Evolutionary conservation across 2,329 filamentous ascomycete species (phyloP), one percentile per base, ranked within the genome.

Genomic region (Pestalotiopsis sp.): DNA sequence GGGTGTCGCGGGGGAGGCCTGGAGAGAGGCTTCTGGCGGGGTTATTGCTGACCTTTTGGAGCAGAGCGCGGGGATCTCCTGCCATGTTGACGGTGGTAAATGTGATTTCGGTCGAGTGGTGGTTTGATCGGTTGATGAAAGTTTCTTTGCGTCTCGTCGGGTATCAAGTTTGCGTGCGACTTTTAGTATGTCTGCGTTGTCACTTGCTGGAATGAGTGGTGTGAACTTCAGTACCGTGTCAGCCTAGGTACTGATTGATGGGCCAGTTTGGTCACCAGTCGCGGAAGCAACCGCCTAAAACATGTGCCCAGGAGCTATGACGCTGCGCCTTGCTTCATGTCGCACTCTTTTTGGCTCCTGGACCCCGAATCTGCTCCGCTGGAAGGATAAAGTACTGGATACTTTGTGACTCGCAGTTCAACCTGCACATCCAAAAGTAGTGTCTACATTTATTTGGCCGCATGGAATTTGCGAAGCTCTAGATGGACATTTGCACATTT

Each of bases 11-110:
- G 65, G 65, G 41, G 61, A 65, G 65, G 72, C 70, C 72, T 70
- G 71, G 70, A 68, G 66, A 70, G 64, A 38, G 31, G 64, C 25
- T 25, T 14, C 17, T 14, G 68, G 69, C 72, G 68, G 72, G 78
- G 77, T 75, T 77, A 75, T 66, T 49, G 70, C 78, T 71, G 75
- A 94, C 92, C 87, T 94, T 93, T 81, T 94, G 92, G 62, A 95
- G 85, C 68, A 96, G 85, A 72, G 90, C 91, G 79, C 91, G 90
- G 71, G 93, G 93, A 80, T 95, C 93, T 85, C 92, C 90, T 71
- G 91, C 85, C 91, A 94, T 94, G 70, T 67, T 82, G 76, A 11
- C 69, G 65, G 40, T 49, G 14, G 13, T 52, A 40, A n/a, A n/a
- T 49, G 61, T 64, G 4, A 4, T 7, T 49, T 23, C 17, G 59